Evolutionary conservation across 306 rosid species (phyloP).

Genomic region (Dryas drummondii): DNA sequence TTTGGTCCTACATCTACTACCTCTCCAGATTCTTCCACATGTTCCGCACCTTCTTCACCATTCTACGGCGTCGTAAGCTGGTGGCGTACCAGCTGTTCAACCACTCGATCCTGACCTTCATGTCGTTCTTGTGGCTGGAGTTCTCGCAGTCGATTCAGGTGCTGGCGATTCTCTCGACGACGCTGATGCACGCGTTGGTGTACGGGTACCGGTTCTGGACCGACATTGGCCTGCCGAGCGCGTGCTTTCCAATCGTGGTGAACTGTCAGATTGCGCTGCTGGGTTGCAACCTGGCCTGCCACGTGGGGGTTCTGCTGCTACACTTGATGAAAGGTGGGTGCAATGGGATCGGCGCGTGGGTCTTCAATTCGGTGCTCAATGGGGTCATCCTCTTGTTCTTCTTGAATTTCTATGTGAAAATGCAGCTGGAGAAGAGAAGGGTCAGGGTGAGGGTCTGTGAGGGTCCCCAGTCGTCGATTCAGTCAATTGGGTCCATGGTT

Average conservation of each 20-base stretch:
- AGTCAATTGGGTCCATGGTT: too few relatives aligned
- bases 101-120: conserved; percentile 59
- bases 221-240: conserved; percentile 53
- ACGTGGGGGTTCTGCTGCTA: conserved; percentile 64
- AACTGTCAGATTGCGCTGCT: conserved; percentile 60
- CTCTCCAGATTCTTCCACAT: conserved; percentile 76
- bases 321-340: conserved; percentile 76
- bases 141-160: conserved; percentile 88
- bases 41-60: conserved; percentile 53
- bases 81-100: conserved; percentile 63
- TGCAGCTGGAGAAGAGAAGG: conserved; percentile 23
- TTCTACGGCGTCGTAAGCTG: conserved; percentile 53
- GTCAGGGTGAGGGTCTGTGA: too few relatives aligned
- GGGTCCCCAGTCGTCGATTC: too few relatives aligned
- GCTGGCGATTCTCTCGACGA: conserved; percentile 64
- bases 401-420: conserved; percentile 58
- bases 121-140: conserved; percentile 76
- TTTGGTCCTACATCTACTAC: conserved; percentile 85
- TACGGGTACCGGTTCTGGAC: conserved; percentile 78
- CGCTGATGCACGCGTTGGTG: conserved; percentile 54
- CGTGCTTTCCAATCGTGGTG: conserved; percentile 56
- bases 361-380: conserved; percentile 64
- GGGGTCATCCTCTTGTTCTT: conserved; percentile 52
- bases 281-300: conserved; percentile 67
- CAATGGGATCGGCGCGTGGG: conserved; percentile 87